Percentiles rank a stretch among this genome's conserved stretches.
Evolutionary conservation across 768 basidiomycete genomes (phyloP).

Genomic region (Podaxis sp.): DNA sequence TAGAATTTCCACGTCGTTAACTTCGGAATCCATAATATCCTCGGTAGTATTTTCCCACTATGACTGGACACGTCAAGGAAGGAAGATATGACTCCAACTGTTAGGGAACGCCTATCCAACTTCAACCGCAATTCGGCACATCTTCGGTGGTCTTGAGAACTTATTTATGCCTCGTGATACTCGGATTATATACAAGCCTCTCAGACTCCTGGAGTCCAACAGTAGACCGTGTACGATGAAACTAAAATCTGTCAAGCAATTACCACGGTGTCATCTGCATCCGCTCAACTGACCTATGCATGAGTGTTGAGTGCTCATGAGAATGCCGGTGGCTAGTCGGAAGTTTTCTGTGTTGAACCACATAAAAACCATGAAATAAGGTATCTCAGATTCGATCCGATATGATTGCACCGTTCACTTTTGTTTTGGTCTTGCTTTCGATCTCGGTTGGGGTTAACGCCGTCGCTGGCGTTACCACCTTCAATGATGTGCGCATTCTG

Average conservation of each 20-base stretch:
- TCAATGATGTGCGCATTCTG: slow-evolving; percentile 17
- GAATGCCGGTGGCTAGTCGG: neutral
- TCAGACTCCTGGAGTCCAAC: neutral
- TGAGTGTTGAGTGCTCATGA: neutral
- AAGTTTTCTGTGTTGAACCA: too few species aligned
- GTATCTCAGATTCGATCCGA: neutral
- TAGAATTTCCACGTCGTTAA: neutral
- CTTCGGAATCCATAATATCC: neutral
- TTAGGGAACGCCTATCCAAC: neutral
- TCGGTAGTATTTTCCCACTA: neutral
- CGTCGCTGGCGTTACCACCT: slow-evolving; percentile 21
- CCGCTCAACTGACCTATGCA: neutral
- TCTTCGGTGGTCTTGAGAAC: neutral
- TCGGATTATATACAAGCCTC: neutral
- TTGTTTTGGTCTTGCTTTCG: slow-evolving; percentile 2
- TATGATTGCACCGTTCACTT: neutral
- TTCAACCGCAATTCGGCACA: neutral
- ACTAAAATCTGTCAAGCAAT: neutral
- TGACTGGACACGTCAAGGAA: neutral
- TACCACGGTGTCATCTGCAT: neutral
- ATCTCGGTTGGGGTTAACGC: slow-evolving; percentile 14
- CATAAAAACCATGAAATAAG: neutral
- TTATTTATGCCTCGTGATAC: neutral
- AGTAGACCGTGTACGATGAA: neutral
- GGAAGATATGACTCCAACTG: neutral